Base-by-base conservation (phyloP, 306 rosid genomes). In the Argentina anserina region DNA sequence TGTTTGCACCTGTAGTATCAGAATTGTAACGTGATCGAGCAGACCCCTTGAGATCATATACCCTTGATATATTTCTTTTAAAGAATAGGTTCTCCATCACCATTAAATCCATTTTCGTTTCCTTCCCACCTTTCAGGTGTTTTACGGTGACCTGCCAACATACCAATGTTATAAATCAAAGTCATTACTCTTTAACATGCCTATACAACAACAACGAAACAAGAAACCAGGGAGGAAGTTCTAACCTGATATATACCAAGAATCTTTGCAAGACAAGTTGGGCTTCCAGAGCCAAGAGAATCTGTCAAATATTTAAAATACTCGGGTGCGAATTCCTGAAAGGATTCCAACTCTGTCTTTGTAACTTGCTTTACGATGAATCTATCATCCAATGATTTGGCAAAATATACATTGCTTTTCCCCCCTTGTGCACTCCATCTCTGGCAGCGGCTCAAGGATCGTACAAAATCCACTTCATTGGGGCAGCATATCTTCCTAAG, bases 381-480 rank as follows among this genome's bases (percentile, higher is more conserved):
- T 72, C 99, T 84, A 63, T 92, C 99, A 69, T 95, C 99, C 76
- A 92, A 76, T 9, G 99, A 90, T 86, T 88, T 95, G 64, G 99
- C 99, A 70, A 95, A 92, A 77, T 95, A 95, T 7, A 88, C 99
- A 78, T 92, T 95, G 84, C 99, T 95, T 85, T 92, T 95, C 60
- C 99, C 99, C 63, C 99, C 99, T 83, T 95, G 97, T 6, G 99
- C 99, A 45, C 92, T 87, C 99, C 99, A 95, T 80, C 87, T 81
- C 84, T 26, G 85, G 73, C 97, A 82, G 36, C 99, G 97, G 84
- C 97, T 90, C 86, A 95, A 77, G 53, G 99, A 95, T 55, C 97
- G 86, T 58, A 95, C 74, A 66, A 88, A 92, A 81, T 95, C 97
- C 49, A 86, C 90, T 81, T 85, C 92, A 39, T 65, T 87, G 3